Evolutionary conservation across 1,139 yeast genomes (phyloP), one percentile per base, ranked within the genome.

Genomic region (Pichia sorboxylosa): DNA sequence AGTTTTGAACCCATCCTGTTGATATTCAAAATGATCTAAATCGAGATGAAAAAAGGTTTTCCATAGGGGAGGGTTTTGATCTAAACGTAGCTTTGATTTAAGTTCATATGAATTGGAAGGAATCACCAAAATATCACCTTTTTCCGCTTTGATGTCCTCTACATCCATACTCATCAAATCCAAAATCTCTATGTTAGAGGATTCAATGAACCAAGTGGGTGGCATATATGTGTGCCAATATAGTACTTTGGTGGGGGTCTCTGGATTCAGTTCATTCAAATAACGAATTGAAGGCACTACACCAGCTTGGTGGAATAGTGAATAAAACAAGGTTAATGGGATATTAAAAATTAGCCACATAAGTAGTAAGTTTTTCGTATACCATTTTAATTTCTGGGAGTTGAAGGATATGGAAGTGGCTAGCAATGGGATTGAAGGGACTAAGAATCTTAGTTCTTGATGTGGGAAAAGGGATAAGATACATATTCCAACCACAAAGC

Each of bases 161-260:
- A n/a, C n/a, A n/a, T n/a, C n/a, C n/a, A n/a, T n/a, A n/a, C n/a
- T n/a, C 25, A 23, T 23, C 14, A 23, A 23, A 23, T 23, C 14
- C 11, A 23, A 13, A 23, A 6, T 7, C 6, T 23, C n/a, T 7
- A 23, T 10, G 13, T 23, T 23, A 9, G 22, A 20, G 7, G 8
- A 7, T n/a, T 7, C 7, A 13, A 23, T 7, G n/a, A 87, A 51
- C 94, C 95, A 87, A 3, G 83, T 67, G 1, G 98, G 97, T 0
- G 97, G 97, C 2, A 85, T 69, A 48, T 87, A 90, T 0, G 96
- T 84, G 51, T 87, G 75, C 96, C 97, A 90, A 90, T 94, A 90
- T 2, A 84, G 49, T 25, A 76, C 71, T 0, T 69, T 13, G 10
- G 29, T 14, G 4, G 30, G 15, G 13, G 29, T 5, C 10, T 16